Conservation (phyloP, 306 rosid genomes). For the Ormosia emarginata region DNA sequence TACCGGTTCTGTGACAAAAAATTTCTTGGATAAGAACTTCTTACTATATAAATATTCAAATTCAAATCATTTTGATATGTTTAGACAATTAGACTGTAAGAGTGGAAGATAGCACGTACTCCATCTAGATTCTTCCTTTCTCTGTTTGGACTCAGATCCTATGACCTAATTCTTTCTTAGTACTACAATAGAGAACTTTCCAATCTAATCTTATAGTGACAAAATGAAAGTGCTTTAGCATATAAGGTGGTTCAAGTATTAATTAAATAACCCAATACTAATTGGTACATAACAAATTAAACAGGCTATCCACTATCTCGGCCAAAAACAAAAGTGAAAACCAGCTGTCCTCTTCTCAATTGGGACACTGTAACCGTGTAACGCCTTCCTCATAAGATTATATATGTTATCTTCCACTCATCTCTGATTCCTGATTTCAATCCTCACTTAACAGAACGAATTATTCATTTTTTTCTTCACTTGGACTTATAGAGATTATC, state of each 20-base stretch:
- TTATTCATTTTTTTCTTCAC: neutral
- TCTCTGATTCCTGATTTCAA: neutral
- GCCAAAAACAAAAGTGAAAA: neutral
- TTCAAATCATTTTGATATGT: no score
- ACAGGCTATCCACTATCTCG: neutral
- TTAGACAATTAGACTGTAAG: neutral
- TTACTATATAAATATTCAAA: no score
- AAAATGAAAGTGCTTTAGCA: neutral
- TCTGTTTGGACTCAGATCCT: neutral
- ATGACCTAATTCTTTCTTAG: neutral
- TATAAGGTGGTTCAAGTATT: neutral
- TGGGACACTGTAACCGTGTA: neutral
- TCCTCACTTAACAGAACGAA: neutral
- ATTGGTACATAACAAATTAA: neutral
- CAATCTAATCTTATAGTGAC: neutral
- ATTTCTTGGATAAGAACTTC: no score
- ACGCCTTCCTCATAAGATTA: slow-evolving; percentile 22
- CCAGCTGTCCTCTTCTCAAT: neutral
- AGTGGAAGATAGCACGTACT: neutral
- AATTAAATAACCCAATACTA: neutral
- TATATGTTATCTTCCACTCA: neutral
- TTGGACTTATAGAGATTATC: neutral
- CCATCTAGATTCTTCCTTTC: slow-evolving; percentile 7
- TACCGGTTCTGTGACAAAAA: no score
- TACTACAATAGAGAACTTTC: neutral